Percentiles rank a stretch among this genome's conserved stretches.
phyloP scores from a whole-genome alignment of 2,329 filamentous ascomycete species.

The Bipolaris victoriae region DNA sequence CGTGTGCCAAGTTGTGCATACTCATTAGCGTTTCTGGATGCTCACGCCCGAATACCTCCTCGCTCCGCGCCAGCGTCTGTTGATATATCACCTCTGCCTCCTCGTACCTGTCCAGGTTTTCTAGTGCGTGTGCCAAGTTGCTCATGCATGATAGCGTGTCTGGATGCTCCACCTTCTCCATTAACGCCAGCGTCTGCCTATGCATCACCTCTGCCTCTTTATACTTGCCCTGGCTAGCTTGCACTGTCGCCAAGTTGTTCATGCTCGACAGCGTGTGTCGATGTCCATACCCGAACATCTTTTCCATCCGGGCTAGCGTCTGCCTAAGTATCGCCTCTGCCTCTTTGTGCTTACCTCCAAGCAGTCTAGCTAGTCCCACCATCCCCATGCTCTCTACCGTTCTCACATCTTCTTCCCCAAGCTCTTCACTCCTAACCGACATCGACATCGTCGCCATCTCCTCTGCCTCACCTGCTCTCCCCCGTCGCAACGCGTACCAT shows the following conservation, averaged over 20 bases:
- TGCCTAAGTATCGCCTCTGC: no score
- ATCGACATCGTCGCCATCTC: no score
- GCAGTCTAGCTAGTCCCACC: no score
- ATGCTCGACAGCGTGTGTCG: background rate
- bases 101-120: background rate
- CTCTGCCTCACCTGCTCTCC: no score
- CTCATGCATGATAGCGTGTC: background rate
- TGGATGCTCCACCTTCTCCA: background rate
- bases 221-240: background rate
- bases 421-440: no score
- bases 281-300: conserved; percentile 2
- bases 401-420: no score
- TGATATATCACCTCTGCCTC: background rate
- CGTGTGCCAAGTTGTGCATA: background rate
- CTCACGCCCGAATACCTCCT: conserved; percentile 3
- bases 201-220: no score
- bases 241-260: background rate
- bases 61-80: background rate
- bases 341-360: no score
- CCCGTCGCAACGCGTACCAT: no score
- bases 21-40: background rate
- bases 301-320: background rate
- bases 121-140: background rate
- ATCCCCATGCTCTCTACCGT: no score
- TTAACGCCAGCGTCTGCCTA: no score